Conservation (phyloP, 192 early-diverging fungal species). For the Phycomyces nitens region DNA sequence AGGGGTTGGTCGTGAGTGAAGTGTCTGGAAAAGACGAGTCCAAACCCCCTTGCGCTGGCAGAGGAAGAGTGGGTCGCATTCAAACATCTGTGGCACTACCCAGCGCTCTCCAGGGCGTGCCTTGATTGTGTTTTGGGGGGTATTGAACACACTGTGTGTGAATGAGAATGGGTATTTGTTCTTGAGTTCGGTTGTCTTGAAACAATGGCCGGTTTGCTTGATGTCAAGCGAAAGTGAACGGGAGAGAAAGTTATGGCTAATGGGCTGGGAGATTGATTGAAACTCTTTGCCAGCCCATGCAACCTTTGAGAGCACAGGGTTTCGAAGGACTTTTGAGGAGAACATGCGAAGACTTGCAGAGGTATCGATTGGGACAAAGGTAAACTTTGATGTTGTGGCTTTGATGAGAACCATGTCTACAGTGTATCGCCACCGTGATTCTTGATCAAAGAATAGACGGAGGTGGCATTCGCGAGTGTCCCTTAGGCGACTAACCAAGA, state of each 20-base stretch:
- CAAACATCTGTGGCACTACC: slow-evolving; percentile 15
- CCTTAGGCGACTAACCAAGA: neutral
- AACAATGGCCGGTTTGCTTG: neutral
- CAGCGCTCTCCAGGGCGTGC: slow-evolving; percentile 19
- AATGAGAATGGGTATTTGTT: slow-evolving; percentile 3
- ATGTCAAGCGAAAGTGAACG: neutral
- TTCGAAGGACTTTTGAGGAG: slow-evolving; percentile 15
- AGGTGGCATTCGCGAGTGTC: slow-evolving; percentile 8
- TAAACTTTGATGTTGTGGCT: slow-evolving; percentile 7
- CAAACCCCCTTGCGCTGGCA: slow-evolving; percentile 9
- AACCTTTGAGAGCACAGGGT: slow-evolving; percentile 11
- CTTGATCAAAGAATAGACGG: slow-evolving; percentile 27
- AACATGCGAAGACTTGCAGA: slow-evolving; percentile 9
- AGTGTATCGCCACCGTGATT: slow-evolving; percentile 25
- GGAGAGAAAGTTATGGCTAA: too few species aligned
- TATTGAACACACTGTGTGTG: slow-evolving; percentile 8
- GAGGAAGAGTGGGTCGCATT: slow-evolving; percentile 16
- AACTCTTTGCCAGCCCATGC: too few species aligned
- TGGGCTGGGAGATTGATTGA: too few species aligned
- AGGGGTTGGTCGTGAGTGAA: slow-evolving; percentile 9
- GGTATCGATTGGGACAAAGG: slow-evolving; percentile 17
- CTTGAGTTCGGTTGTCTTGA: slow-evolving; percentile 8
- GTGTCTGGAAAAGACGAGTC: slow-evolving; percentile 12
- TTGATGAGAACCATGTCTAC: slow-evolving; percentile 16
- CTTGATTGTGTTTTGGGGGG: slow-evolving; percentile 7